Base-by-base conservation (phyloP, 306 rosid genomes). In the Betula pendula region DNA sequence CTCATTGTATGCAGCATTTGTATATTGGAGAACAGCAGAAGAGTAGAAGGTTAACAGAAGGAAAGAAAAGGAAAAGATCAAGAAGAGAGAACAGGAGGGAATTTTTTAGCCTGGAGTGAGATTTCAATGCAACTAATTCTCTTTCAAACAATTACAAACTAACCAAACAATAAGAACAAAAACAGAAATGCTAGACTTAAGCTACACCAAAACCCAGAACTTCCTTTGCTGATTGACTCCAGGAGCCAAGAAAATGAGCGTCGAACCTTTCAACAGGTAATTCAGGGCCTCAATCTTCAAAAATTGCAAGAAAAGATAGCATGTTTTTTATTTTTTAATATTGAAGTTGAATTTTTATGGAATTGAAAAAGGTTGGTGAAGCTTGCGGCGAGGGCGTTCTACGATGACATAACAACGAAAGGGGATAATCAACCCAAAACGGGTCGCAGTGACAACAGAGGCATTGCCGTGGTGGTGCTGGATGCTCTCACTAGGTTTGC, bases 381-480 rank as follows among this genome's bases (percentile, higher is more conserved):
- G 86, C 87, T 95, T 52, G 88, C 91, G 15, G 99, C 92, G 38
- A 90, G 99, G 80, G 97, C 99, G 55, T 92, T 95, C 84, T 92
- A 95, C 58, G 97, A 95, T 70, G 99, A 95, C 76, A 77, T 88
- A 44, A 88, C 92, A 10, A 87, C 91, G 49, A 92, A 92, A 83
- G 97, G 97, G 20, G 99, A 95, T 73, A 92, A 89, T 70, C 99
- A 95, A 77, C 97, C 94, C 59, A 95, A 92, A 82, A 88, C 95
- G 0, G 96, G 97, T 53, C 85, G 97, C 76, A 87, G 97, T 83
- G 97, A 95, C 63, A 95, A 92, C 73, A 80, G 99, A 35, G 99
- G 99, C 73, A 91, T 95, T n/a, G 97, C 97, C 25, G 99, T 95
- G n/a, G 99, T 95, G 50, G 96, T 95, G 22, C 99, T 95, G n/a